phyloP scores from a whole-genome alignment of 192 early-diverging fungal genomes.

The Podila epicladia region DNA sequence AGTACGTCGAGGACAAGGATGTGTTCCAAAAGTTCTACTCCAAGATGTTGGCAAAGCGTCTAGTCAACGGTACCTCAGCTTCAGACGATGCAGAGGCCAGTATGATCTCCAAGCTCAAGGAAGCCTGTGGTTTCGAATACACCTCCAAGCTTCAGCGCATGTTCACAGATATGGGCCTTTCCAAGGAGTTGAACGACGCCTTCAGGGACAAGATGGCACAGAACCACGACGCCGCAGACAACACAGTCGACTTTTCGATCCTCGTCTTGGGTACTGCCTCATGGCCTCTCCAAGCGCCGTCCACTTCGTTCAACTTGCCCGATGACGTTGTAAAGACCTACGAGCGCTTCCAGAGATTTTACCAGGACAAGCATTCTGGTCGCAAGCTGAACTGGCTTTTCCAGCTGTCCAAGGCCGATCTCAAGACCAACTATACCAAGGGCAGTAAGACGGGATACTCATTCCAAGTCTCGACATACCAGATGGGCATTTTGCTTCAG shows the following conservation, averaged over 20 bases:
- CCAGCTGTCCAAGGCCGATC: conserved; percentile 89
- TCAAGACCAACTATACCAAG: conserved; percentile 91
- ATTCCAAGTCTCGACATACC: conserved; percentile 87
- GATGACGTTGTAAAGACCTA: conserved; percentile 88
- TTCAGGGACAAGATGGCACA: conserved; percentile 74
- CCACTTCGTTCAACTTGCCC: conserved; percentile 86
- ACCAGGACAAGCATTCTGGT: conserved; percentile 87
- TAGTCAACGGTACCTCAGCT: conserved; percentile 89
- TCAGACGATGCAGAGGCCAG: conserved; percentile 92
- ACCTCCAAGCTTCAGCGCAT: conserved; percentile 94
- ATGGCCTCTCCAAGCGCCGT: conserved; percentile 89
- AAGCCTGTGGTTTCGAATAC: conserved; percentile 95
- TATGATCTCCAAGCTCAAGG: conserved; percentile 94
- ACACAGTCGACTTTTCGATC: conserved; percentile 80
- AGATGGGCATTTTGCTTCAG: conserved; percentile 93
- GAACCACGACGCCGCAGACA: conserved; percentile 39
- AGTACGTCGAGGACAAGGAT: conserved; percentile 97
- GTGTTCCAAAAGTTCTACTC: conserved; percentile 99
- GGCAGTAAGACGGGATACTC: conserved; percentile 78
- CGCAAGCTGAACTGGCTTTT: conserved; percentile 96
- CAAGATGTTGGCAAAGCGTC: conserved; percentile 91
- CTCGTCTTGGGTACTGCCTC: conserved; percentile 87
- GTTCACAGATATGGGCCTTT: conserved; percentile 94
- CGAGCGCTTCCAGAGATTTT: conserved; percentile 87
- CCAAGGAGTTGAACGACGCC: conserved; percentile 87